A percentile compares a stretch with the other conserved stretches of the same genome.
phyloP scores from a whole-genome alignment of 176 grass and related monocot species.

The Pharus latifolius region DNA sequence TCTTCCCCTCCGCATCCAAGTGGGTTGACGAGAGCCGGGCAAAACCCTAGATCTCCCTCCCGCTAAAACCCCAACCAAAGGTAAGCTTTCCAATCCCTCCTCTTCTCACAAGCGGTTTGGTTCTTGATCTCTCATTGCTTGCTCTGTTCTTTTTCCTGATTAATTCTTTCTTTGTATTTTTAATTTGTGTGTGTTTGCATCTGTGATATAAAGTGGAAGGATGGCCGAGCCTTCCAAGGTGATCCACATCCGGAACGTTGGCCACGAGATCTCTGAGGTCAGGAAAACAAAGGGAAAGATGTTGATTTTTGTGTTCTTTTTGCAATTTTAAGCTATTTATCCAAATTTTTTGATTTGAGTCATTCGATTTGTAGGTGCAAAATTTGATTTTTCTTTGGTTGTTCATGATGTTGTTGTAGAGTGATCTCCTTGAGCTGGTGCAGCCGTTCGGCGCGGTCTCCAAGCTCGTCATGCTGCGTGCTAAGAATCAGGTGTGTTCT shows the following conservation, averaged over 20 bases:
- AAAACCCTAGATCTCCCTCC: slow-evolving; percentile 29
- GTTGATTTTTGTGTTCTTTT: not conserved
- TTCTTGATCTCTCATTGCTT: not conserved
- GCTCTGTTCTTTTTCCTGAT: not conserved
- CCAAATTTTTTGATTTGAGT: not conserved
- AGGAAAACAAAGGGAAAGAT: not conserved
- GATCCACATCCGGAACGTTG: slow-evolving; percentile 94
- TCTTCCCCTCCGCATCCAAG: not conserved
- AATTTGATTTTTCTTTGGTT: not conserved
- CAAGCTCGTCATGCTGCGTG: slow-evolving; percentile 79
- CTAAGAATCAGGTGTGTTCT: slow-evolving; percentile 77
- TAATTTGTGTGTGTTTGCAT: not conserved
- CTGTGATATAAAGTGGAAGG: slow-evolving; percentile 16
- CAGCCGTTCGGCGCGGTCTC: slow-evolving; percentile 72
- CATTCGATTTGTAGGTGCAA: not conserved
- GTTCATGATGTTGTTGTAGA: slow-evolving; percentile 27
- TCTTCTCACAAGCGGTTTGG: not conserved
- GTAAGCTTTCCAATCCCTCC: too few relatives aligned
- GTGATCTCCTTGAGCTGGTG: slow-evolving; percentile 82
- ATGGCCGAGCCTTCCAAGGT: slow-evolving; percentile 97
- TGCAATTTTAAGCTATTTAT: not conserved
- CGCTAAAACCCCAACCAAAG: slow-evolving; percentile 4
- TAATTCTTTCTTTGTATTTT: not conserved
- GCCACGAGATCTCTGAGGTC: slow-evolving; percentile 92
- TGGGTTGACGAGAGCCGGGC: too few relatives aligned